Base-by-base conservation (phyloP, 2,329 filamentous ascomycete genomes). In the Colletotrichum paranaense region DNA sequence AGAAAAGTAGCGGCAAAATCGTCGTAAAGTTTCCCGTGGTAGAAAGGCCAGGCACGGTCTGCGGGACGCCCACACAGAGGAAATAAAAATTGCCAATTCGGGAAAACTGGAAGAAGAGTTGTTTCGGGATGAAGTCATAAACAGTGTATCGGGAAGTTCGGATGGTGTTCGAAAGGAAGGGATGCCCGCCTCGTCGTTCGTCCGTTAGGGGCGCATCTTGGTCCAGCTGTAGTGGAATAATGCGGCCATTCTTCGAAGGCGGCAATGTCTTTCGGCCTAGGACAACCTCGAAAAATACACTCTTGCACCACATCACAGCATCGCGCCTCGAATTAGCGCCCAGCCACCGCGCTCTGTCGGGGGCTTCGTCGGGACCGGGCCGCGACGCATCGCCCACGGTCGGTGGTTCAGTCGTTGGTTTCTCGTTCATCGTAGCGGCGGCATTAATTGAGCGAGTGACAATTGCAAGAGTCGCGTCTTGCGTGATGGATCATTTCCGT, bases 31-130 rank as follows among this genome's bases (percentile, higher is more conserved):
- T 92, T 80, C 93, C 93, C 6, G 93, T 95, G 2, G 93, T 95
- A 80, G 92, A 94, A 60, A 95, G 85, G 24, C 91, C 92, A 14
- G 93, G 93, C 78, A 95, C 79, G 84, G 94, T 94, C 82, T 97
- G 95, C 62, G 96, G 88, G 74, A 97, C 92, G 56, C 94, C 94
- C 75, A 97, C 91, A 76, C 94, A 92, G 68, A 97, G 87, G 81
- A 97, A 97, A 82, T 97, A 90, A 78, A 97, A 97, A 82, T 97
- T 97, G 76, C 93, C 93, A 60, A 97, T 84, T 74, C 96, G 93
- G 8, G 94, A 94, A 79, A 97, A 97, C 79, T 97, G 95, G 67
- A 95, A 95, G 73, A 95, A 88, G 19, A 97, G 81, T 80, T 97
- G 95, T 75, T 94, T 94, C 3, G 95, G 95, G 16, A 97, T 82